Base-by-base conservation (phyloP, 257 asterid species). In the Penstemon eatonii region DNA sequence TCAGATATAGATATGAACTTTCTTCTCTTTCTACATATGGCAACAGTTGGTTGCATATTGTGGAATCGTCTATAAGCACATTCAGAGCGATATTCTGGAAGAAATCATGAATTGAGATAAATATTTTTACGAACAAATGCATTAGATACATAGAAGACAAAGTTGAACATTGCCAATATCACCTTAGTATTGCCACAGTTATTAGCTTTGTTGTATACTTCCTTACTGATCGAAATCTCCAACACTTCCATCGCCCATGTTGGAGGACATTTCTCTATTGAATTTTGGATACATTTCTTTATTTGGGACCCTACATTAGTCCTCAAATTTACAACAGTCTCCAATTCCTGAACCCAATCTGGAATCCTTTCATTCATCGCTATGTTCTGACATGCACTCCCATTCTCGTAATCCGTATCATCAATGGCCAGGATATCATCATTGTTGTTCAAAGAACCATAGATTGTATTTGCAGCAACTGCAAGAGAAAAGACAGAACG, bases 251-350 rank as follows among this genome's bases (percentile, higher is more conserved):
- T 85, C 8, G 85, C 87, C 90, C 87, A 84, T 55, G 75, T 85
- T 19, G 86, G 85, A 63, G 87, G 87, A 44, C 69, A 67, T 65
- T 10, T 82, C 18, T 9, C 65, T 56, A 85, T 72, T 57, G 87
- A 87, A 59, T 75, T 80, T 66, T 75, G 43, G 44, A 85, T 77
- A 49, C 87, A 76, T 56, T 59, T 78, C 19, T 79, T 80, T 12
- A 82, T 85, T 69, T 82, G 79, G 66, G 90, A 83, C 12, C 90
- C 87, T 13, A 78, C 84, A 80, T 82, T 85, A 42, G 87, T 85
- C 46, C 85, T 87, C n/a, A 82, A 76, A 72, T 71, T 82, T 73
- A 82, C 76, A 18, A 82, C 84, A 46, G 86, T 87, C 67, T 82
- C 85, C 65, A 85, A 66, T 19, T 47, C 81, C 60, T 58, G 73